Evolutionary conservation across 179 eudicot species (phyloP).

Genomic region (Camellia oleifera): DNA sequence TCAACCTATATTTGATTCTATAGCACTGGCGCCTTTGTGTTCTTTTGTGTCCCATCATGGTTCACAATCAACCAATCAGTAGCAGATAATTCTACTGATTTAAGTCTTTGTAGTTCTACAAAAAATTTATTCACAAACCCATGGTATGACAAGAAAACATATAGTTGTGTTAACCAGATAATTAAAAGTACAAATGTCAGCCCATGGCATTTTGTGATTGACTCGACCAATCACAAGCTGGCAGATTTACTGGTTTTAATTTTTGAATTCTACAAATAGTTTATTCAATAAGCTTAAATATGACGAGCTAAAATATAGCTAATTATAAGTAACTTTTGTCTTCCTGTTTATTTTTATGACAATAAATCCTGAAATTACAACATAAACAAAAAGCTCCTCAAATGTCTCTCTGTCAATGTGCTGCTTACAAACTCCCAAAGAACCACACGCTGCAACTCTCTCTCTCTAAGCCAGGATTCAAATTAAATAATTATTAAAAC

Average conservation of each 20-base stretch:
- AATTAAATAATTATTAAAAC: no score
- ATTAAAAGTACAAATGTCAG: not conserved
- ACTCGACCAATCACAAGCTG: conserved; percentile 33
- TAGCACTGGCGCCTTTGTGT: no score
- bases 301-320: not conserved
- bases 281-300: not conserved
- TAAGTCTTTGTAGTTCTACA: not conserved
- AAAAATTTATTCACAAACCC: not conserved
- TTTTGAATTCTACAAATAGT: not conserved
- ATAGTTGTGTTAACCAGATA: not conserved
- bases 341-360: no score
- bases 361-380: not conserved
- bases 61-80: no score
- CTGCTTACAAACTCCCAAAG: no score
- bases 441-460: no score
- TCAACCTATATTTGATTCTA: no score
- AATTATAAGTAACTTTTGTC: not conserved
- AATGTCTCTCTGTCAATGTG: no score
- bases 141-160: not conserved
- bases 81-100: not conserved
- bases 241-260: conserved; percentile 23
- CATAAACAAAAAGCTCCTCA: not conserved
- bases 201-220: not conserved
- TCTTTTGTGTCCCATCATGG: no score
- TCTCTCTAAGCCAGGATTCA: no score